Evolutionary conservation across 169 alveolate species (phyloP), one percentile per base, ranked within the genome.

Genomic region (Eimeria praecox): DNA sequence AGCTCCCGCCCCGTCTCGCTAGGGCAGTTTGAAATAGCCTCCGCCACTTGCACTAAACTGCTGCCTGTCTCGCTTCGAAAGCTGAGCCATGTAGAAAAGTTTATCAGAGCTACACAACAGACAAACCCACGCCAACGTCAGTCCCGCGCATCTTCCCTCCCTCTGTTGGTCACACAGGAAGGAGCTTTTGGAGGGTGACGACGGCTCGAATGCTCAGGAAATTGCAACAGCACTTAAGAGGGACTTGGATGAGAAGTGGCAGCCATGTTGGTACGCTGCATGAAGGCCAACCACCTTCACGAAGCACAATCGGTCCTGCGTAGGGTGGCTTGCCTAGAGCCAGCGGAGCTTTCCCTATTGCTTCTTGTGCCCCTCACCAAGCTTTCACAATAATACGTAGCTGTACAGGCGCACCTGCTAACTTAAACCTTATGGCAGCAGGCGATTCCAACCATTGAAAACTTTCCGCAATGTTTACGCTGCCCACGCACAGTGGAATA

Each of bases 181-280:
- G 64, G 80, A 64, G 56, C 92, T 78, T 38, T 46, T 92, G 35
- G 94, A 93, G 93, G 35, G 88, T 42, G 52, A 66, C 78, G n/a
- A 56, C 38, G 94, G 64, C 66, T 40, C 59, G 18, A 49, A 66
- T 49, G 59, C 92, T 30, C 87, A 52, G 62, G 88, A 44, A 12
- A 95, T 98, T 87, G 99, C 99, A 5, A 97, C 96, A 71, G 78
- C 89, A 20, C 95, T 98, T 1, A 98, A 98, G 95, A 97, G 97
- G 90, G 97, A 97, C 71, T 87, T 98, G 91, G 99, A 98, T 95
- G 97, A 96, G 52, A 97, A 97, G 85, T 97, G 98, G 98, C 98
- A 97, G 75, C 98, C 98, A 24, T 98, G 96, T 95, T 98, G 99
- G 98, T 94, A 33, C 18, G 96, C 73, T 18, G 22, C 38, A n/a